Percentiles rank a stretch among this genome's conserved stretches.
phyloP scores from a whole-genome alignment of 2,329 filamentous ascomycete genomes.

The Aureobasidium uvarum region DNA sequence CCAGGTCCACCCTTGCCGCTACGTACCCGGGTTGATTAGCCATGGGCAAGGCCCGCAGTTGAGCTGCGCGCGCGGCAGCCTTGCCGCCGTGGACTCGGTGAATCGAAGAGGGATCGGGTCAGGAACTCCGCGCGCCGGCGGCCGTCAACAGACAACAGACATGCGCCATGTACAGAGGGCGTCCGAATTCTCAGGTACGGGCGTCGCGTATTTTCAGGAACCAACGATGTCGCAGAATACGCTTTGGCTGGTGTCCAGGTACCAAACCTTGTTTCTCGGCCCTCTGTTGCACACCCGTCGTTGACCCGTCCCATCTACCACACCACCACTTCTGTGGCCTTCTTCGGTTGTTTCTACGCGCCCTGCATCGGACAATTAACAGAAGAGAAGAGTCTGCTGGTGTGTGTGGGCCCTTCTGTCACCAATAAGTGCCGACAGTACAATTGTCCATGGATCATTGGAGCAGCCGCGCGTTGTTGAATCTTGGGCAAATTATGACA shows the following conservation, averaged over 20 bases:
- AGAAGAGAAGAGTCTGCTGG: background rate
- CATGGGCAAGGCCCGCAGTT: background rate
- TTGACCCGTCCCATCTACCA: background rate
- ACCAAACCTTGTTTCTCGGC: conserved; percentile 22
- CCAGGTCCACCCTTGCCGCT: conserved; percentile 18
- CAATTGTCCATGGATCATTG: background rate
- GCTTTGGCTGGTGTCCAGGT: conserved; percentile 3
- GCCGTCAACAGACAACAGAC: background rate
- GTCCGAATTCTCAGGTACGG: conserved; percentile 5
- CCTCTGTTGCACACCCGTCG: background rate
- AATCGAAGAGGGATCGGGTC: background rate
- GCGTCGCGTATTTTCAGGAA: conserved; percentile 23
- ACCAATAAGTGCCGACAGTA: background rate
- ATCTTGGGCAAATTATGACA: conserved; percentile 12
- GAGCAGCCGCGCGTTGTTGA: conserved; percentile 13
- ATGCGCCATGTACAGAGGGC: background rate
- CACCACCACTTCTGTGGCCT: conserved; percentile 10
- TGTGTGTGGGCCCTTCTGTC: conserved; percentile 13
- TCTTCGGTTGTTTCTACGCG: conserved; percentile 9
- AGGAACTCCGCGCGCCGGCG: conserved; percentile 4
- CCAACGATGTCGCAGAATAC: conserved; percentile 20
- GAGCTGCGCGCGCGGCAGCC: background rate
- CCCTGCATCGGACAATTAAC: conserved; percentile 19
- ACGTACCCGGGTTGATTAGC: conserved; percentile 17
- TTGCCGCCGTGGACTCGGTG: background rate